These are phyloP conservation scores for Datisca glomerata DNA, from an alignment of 306 rosid genomes.

Conservation along the genomic window DNA sequence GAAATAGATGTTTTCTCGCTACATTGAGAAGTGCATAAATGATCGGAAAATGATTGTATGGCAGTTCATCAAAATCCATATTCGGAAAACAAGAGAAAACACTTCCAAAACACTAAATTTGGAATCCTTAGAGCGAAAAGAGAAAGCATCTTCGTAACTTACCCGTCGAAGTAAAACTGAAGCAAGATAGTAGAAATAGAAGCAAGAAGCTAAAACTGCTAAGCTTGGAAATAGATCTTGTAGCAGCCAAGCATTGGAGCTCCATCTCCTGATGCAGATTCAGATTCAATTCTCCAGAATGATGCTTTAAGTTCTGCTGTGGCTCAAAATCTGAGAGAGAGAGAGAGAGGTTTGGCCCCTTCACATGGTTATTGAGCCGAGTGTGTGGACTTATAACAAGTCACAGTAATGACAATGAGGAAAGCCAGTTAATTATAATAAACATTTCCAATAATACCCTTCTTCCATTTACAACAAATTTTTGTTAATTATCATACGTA, in stretches of 20 bases:
- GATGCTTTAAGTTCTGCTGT: not conserved
- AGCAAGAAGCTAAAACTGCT: constrained; percentile 29
- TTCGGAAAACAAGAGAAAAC: constrained; percentile 3
- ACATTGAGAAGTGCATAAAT: not conserved
- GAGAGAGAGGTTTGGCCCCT: constrained; percentile 2
- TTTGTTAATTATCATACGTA: too few species aligned
- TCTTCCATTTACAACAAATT: too few species aligned
- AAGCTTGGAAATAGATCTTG: constrained; percentile 40
- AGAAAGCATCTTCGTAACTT: constrained; percentile 6
- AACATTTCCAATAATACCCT: too few species aligned
- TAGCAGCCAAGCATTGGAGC: constrained; percentile 15
- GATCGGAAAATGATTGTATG: not conserved
- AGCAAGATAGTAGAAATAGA: constrained; percentile 34
- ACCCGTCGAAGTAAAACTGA: constrained; percentile 74
- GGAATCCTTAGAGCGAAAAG: not conserved
- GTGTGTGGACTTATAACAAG: not conserved
- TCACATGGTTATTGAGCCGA: not conserved
- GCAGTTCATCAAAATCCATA: constrained; percentile 8
- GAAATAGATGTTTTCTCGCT: not conserved
- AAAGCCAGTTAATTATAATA: not conserved
- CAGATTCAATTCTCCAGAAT: constrained; percentile 1
- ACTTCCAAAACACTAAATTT: constrained; percentile 6
- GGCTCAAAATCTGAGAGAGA: constrained; percentile 29
- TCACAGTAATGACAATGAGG: not conserved
- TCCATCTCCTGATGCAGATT: constrained; percentile 40